These are phyloP conservation scores for Cichorium intybus DNA, from an alignment of 140 eudicot genomes.

Conservation along the genomic window DNA sequence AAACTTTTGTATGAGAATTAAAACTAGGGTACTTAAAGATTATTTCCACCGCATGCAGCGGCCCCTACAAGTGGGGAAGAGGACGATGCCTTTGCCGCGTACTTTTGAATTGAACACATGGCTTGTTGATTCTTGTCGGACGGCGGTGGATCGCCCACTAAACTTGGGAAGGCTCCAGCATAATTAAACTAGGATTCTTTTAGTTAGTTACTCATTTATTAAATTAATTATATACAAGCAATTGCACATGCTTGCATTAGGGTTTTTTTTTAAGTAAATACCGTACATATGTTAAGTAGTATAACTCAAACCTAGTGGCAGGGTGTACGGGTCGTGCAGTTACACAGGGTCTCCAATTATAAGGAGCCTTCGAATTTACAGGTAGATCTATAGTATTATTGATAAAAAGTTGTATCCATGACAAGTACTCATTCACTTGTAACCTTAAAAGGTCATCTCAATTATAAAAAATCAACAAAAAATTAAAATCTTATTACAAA, in stretches of 20 bases:
- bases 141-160: conserved; percentile 56
- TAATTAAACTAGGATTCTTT: conserved; percentile 19
- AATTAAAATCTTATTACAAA: too few species aligned
- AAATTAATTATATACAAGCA: background rate
- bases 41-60: conserved; percentile 22
- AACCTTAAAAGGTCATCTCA: too few species aligned
- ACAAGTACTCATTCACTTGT: too few species aligned
- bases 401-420: too few species aligned
- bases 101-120: conserved; percentile 34
- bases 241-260: conserved; percentile 2
- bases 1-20: conserved; percentile 30
- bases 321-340: too few species aligned
- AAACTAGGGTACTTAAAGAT: conserved; percentile 34
- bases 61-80: conserved; percentile 64
- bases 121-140: conserved; percentile 47
- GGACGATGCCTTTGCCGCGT: conserved; percentile 38
- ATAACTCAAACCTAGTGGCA: background rate
- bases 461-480: too few species aligned
- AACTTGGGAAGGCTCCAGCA: conserved; percentile 21
- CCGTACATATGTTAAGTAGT: background rate
- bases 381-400: too few species aligned
- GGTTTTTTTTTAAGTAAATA: background rate
- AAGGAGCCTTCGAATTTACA: too few species aligned
- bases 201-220: background rate
- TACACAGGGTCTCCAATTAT: too few species aligned